Conservation (phyloP, 148 eudicot genomes). For the Chenopodium quinoa region DNA sequence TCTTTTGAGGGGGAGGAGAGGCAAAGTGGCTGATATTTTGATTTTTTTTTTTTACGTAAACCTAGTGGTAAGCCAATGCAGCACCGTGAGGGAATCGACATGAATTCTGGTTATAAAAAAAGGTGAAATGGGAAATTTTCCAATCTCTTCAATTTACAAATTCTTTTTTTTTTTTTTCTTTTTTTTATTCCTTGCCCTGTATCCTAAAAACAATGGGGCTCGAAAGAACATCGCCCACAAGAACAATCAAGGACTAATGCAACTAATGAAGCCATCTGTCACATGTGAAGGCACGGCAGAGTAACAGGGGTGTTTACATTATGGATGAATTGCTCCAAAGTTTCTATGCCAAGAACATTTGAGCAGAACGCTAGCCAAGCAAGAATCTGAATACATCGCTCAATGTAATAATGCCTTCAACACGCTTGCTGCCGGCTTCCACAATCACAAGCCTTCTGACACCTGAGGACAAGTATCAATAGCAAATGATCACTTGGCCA, state of each 20-base stretch:
- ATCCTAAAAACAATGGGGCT: slow-evolving; percentile 36
- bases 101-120: slow-evolving; percentile 22
- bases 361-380: slow-evolving; percentile 46
- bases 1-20: not conserved
- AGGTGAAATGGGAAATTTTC: slow-evolving; percentile 13
- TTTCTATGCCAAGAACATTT: slow-evolving; percentile 22
- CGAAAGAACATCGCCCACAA: slow-evolving; percentile 29
- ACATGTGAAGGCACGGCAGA: slow-evolving; percentile 17
- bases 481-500: slow-evolving; percentile 11
- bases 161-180: slow-evolving; percentile 12
- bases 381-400: slow-evolving; percentile 80
- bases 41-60: too few relatives aligned
- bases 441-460: slow-evolving; percentile 85
- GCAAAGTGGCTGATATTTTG: not conserved
- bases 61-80: slow-evolving; percentile 16
- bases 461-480: slow-evolving; percentile 45
- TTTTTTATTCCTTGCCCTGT: slow-evolving; percentile 24
- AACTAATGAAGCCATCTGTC: slow-evolving; percentile 32
- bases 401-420: slow-evolving; percentile 78
- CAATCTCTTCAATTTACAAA: slow-evolving; percentile 35
- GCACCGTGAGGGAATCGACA: slow-evolving; percentile 13
- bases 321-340: slow-evolving; percentile 24
- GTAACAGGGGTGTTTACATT: slow-evolving; percentile 25
- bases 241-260: slow-evolving; percentile 30
- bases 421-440: slow-evolving; percentile 98